Evolutionary conservation across 139 green algal genomes (phyloP).

Genomic region (Chlamydomonas applanata): DNA sequence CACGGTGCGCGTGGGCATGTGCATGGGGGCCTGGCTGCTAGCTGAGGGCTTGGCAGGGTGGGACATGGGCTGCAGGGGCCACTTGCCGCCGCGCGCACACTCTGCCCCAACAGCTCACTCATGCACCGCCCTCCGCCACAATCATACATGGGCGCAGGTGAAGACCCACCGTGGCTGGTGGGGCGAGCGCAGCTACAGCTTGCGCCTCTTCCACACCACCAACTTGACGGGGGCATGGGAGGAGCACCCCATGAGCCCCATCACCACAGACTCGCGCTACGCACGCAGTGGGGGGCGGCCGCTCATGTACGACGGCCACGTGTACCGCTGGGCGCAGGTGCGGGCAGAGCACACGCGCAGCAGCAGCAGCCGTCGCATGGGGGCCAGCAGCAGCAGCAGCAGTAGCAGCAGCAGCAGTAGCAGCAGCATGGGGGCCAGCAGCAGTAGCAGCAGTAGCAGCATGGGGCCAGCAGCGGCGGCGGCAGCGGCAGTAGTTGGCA

Average conservation of each 20-base stretch:
- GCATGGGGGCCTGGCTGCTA: background rate
- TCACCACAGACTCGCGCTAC: conserved; percentile 2
- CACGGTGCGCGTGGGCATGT: background rate
- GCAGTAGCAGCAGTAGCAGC: too few species aligned
- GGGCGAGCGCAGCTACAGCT: conserved; percentile 4
- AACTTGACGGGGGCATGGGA: conserved; percentile 13
- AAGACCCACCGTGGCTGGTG: background rate
- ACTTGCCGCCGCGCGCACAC: too few species aligned
- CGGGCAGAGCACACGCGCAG: background rate
- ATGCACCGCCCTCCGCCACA: too few species aligned
- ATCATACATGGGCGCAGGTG: background rate
- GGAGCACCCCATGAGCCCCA: conserved; percentile 18
- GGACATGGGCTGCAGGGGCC: too few species aligned
- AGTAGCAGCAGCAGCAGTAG: too few species aligned
- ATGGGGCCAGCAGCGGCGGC: too few species aligned
- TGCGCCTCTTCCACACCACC: conserved; percentile 8
- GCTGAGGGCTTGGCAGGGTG: too few species aligned
- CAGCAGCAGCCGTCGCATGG: too few species aligned
- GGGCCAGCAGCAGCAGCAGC: too few species aligned
- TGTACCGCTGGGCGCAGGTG: conserved; percentile 21
- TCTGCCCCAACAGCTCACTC: too few species aligned
- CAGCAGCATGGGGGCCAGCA: too few species aligned
- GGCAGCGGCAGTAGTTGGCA: too few species aligned
- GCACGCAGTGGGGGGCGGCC: conserved; percentile 2
- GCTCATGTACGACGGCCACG: conserved; percentile 10